Evolutionary conservation across 306 rosid genomes (phyloP).

Genomic region (Lathyrus aphaca): DNA sequence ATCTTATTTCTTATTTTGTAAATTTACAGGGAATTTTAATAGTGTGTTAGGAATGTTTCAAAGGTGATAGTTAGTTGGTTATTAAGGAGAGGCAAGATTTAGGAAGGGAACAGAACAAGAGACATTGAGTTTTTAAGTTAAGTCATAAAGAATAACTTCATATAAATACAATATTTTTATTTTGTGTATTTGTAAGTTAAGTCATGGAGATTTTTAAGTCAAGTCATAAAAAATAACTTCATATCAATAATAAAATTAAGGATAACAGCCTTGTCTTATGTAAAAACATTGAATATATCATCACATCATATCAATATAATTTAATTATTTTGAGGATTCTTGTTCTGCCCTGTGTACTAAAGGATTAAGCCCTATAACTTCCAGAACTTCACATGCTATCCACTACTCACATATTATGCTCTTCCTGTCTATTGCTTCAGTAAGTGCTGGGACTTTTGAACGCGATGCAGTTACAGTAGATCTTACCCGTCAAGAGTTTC

Average conservation of each 20-base stretch:
- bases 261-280: not conserved
- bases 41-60: no score
- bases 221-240: no score
- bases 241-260: not conserved
- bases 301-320: slow-evolving; percentile 14
- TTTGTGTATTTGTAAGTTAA: no score
- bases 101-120: no score
- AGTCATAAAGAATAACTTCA: no score
- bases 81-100: no score
- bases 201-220: no score
- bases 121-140: no score
- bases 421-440: slow-evolving; percentile 52
- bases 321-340: slow-evolving; percentile 4
- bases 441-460: slow-evolving; percentile 66
- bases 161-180: no score
- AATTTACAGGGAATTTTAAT: no score
- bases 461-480: slow-evolving; percentile 64
- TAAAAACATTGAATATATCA: not conserved
- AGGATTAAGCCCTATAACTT: not conserved
- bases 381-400: slow-evolving; percentile 14
- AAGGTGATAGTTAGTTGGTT: no score
- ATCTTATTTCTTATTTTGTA: no score
- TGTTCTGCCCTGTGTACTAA: not conserved
- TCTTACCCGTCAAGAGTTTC: slow-evolving; percentile 56
- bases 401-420: slow-evolving; percentile 28